Evolutionary conservation across 2,329 filamentous ascomycete species (phyloP).

Genomic region (Fusarium sp.): DNA sequence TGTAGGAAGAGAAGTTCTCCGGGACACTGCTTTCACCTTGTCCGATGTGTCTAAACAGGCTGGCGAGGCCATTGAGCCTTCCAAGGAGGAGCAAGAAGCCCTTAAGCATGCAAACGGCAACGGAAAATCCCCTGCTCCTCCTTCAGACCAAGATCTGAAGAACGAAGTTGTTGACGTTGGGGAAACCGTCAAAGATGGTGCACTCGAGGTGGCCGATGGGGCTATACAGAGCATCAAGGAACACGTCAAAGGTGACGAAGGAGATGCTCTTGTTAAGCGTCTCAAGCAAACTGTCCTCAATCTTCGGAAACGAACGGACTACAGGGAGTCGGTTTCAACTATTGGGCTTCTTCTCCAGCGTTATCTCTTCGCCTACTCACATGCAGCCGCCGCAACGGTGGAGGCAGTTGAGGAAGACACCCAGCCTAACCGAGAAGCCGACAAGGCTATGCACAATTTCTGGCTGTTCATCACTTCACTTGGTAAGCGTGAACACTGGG

Average conservation of each 20-base stretch:
- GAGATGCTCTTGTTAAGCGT: constrained; percentile 77
- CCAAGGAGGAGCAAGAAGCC: constrained; percentile 68
- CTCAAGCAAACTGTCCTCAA: constrained; percentile 81
- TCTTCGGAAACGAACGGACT: constrained; percentile 81
- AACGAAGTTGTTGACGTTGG: constrained; percentile 68
- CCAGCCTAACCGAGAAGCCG: constrained; percentile 78
- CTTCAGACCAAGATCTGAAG: constrained; percentile 74
- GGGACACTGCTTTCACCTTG: constrained; percentile 84
- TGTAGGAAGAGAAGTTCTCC: constrained; percentile 85
- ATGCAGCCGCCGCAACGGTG: constrained; percentile 75
- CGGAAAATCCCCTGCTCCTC: constrained; percentile 50
- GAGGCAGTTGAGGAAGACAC: constrained; percentile 77
- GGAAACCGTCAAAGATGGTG: constrained; percentile 65
- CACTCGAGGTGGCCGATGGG: constrained; percentile 65
- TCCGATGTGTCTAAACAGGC: constrained; percentile 81
- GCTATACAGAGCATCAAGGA: constrained; percentile 78
- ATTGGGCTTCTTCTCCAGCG: constrained; percentile 80
- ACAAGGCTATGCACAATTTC: constrained; percentile 81
- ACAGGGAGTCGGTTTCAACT: constrained; percentile 86
- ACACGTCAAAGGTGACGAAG: constrained; percentile 79
- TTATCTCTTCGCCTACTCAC: constrained; percentile 83
- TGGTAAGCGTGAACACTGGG: constrained; percentile 80
- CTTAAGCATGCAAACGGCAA: constrained; percentile 57
- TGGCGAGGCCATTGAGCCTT: constrained; percentile 79
- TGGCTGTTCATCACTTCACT: constrained; percentile 86